A percentile compares a stretch with the other conserved stretches of the same genome.
These are phyloP conservation scores for Myrmaecium sp. DNA, from an alignment of 2,329 filamentous ascomycete genomes.

Conservation along the genomic window DNA sequence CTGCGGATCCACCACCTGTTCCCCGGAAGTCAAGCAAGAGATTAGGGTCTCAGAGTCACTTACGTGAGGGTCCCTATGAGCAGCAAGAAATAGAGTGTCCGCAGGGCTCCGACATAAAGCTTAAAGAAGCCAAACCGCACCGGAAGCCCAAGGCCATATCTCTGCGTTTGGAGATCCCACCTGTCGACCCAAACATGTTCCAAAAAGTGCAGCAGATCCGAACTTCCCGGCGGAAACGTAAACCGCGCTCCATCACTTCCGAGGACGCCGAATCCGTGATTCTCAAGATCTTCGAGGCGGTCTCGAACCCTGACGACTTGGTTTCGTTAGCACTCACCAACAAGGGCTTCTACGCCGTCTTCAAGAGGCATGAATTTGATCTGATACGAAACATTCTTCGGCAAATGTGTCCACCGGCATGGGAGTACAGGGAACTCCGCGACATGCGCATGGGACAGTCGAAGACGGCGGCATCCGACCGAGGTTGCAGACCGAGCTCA, in stretches of 20 bases:
- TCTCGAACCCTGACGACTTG: constrained; percentile 35
- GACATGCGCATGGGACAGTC: constrained; percentile 12
- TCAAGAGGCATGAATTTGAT: constrained; percentile 38
- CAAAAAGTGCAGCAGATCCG: background rate
- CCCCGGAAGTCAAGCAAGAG: constrained; percentile 1
- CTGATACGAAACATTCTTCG: constrained; percentile 34
- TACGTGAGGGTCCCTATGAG: background rate
- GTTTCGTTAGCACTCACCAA: constrained; percentile 38
- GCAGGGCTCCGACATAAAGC: no score
- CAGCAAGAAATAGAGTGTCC: constrained; percentile 1
- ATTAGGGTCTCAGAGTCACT: background rate
- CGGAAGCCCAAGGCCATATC: no score
- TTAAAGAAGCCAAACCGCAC: no score
- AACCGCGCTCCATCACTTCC: constrained; percentile 21
- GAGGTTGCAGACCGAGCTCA: constrained; percentile 35
- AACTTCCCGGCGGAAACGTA: background rate
- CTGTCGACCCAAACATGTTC: constrained; percentile 4
- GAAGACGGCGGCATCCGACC: constrained; percentile 28
- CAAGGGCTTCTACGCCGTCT: constrained; percentile 38
- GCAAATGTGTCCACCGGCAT: constrained; percentile 39
- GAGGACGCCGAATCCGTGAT: constrained; percentile 33
- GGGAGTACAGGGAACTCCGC: constrained; percentile 42
- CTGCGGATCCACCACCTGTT: constrained; percentile 1
- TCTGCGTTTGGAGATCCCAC: constrained; percentile 1
- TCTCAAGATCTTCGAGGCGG: constrained; percentile 31